Percentiles rank a stretch among this genome's conserved stretches.
Conservation (phyloP, 148 eudicot species). For the Camellia sinensis region DNA sequence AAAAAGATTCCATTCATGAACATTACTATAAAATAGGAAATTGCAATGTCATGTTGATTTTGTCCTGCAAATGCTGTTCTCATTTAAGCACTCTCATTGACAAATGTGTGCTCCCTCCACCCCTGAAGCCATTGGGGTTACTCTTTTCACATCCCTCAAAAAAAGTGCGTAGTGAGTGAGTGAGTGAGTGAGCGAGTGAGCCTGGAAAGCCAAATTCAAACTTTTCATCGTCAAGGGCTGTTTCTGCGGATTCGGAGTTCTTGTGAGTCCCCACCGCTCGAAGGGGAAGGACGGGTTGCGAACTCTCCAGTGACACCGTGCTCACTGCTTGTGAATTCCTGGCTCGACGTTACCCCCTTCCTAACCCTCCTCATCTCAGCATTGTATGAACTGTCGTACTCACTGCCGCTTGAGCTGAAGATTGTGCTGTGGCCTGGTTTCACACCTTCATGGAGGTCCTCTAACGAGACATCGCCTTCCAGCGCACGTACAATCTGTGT, state of each 20-base stretch:
- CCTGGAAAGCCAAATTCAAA: background rate
- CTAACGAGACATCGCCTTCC: conserved; percentile 74
- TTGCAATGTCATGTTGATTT: background rate
- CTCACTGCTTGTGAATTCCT: conserved; percentile 66
- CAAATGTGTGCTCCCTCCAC: too few relatives aligned
- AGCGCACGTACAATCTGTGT: conserved; percentile 70
- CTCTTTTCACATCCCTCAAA: background rate
- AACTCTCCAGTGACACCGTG: conserved; percentile 15
- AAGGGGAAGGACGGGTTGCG: conserved; percentile 13
- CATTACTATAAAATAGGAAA: background rate
- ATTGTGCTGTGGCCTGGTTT: conserved; percentile 22
- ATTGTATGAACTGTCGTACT: conserved; percentile 37
- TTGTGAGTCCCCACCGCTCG: background rate
- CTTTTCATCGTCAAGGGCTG: background rate
- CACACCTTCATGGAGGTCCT: conserved; percentile 45
- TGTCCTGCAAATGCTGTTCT: background rate
- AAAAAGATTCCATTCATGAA: conserved; percentile 9
- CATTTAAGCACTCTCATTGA: background rate
- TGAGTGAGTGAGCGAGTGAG: background rate
- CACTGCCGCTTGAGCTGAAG: conserved; percentile 34
- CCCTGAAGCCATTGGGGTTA: background rate
- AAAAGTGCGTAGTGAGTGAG: background rate
- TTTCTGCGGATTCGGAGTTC: background rate
- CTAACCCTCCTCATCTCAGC: conserved; percentile 33
- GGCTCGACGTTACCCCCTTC: conserved; percentile 29